phyloP scores from a whole-genome alignment of 176 grass and related monocot genomes.

The Oryza rufipogon region DNA sequence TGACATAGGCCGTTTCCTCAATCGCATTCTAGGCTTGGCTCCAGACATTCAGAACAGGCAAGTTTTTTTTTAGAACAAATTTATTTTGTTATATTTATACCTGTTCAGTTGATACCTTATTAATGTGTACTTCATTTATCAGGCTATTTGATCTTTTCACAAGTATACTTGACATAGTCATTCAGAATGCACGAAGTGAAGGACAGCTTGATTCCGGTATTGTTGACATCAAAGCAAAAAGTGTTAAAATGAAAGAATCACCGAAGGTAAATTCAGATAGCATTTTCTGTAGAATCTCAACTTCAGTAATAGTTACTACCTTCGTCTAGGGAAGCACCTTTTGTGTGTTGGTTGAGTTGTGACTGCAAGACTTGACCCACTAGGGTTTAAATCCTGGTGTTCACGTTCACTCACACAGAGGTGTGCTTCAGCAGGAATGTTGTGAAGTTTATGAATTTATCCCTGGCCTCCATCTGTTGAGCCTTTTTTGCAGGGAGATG shows the following conservation, averaged over 20 bases:
- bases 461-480: background rate
- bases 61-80: slow-evolving; percentile 31
- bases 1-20: slow-evolving; percentile 90
- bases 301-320: background rate
- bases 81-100: slow-evolving; percentile 19
- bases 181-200: slow-evolving; percentile 85
- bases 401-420: background rate
- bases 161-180: slow-evolving; percentile 70
- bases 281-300: background rate
- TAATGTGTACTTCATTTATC: slow-evolving; percentile 40
- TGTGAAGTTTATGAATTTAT: background rate
- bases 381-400: background rate
- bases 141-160: slow-evolving; percentile 95
- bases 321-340: background rate
- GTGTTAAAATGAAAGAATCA: slow-evolving; percentile 70
- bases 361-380: background rate
- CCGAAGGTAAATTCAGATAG: slow-evolving; percentile 68
- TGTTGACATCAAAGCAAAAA: slow-evolving; percentile 90
- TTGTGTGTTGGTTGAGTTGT: background rate
- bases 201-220: slow-evolving; percentile 95
- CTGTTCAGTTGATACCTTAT: background rate
- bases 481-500: background rate
- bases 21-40: slow-evolving; percentile 88
- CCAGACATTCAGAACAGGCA: slow-evolving; percentile 92
- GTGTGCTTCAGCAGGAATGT: background rate